Percentiles rank a stretch among this genome's conserved stretches.
These are phyloP conservation scores for Euphorbia corollata DNA, from an alignment of 441 rosid genomes.

Conservation along the genomic window DNA sequence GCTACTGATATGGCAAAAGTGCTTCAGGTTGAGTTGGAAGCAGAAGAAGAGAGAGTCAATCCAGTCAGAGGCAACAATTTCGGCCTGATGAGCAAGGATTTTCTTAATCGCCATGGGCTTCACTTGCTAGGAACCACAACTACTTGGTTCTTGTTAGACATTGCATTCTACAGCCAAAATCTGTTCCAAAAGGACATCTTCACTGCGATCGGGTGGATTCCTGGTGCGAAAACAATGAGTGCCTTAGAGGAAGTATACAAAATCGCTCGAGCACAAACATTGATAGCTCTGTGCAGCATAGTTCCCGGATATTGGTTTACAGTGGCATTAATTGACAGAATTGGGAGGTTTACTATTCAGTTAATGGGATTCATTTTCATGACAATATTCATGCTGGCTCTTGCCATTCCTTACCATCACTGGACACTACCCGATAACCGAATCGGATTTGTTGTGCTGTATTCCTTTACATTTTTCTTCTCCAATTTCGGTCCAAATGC, in stretches of 20 bases:
- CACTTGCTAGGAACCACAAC: slow-evolving; percentile 66
- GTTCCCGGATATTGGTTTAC: slow-evolving; percentile 89
- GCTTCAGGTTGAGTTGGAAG: slow-evolving; percentile 20
- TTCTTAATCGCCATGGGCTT: slow-evolving; percentile 49
- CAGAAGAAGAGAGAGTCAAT: too few relatives aligned
- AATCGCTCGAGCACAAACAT: slow-evolving; percentile 70
- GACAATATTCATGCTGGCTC: slow-evolving; percentile 79
- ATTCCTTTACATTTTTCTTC: slow-evolving; percentile 74
- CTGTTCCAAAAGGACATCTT: slow-evolving; percentile 80
- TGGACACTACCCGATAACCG: slow-evolving; percentile 64
- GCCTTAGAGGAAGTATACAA: slow-evolving; percentile 63
- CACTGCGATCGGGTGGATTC: slow-evolving; percentile 75
- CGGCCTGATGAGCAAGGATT: too few relatives aligned
- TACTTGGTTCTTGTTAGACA: slow-evolving; percentile 81
- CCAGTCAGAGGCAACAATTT: too few relatives aligned
- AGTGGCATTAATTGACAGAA: slow-evolving; percentile 50
- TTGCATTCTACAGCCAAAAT: slow-evolving; percentile 79
- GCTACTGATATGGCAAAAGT: slow-evolving; percentile 78
- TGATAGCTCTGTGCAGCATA: slow-evolving; percentile 67
- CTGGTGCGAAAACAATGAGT: slow-evolving; percentile 59
- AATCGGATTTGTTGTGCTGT: slow-evolving; percentile 56
- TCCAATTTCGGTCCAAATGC: slow-evolving; percentile 88
- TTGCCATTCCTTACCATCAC: slow-evolving; percentile 65
- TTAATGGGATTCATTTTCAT: slow-evolving; percentile 87
- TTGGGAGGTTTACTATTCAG: slow-evolving; percentile 70